Percentiles rank a stretch among this genome's conserved stretches.
Evolutionary conservation across 768 basidiomycete species (phyloP).

Genomic region (Mycena metata): DNA sequence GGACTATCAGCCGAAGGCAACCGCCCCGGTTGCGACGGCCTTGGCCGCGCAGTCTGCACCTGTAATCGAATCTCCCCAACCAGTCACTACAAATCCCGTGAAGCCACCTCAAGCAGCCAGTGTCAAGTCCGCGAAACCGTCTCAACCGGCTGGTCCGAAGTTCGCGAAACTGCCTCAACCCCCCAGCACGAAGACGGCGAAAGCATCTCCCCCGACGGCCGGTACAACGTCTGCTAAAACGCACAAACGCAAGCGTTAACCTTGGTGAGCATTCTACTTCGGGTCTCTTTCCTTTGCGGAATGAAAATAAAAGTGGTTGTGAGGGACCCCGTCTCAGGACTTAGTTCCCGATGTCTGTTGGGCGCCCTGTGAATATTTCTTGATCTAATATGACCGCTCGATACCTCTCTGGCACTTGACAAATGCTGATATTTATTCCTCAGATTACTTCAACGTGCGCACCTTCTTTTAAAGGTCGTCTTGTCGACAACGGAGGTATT

Average conservation of each 20-base stretch:
- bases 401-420: background rate
- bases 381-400: conserved; percentile 92
- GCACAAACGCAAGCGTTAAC: conserved; percentile 26
- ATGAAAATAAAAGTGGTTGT: conserved; percentile 84
- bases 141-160: background rate
- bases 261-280: conserved; percentile 40
- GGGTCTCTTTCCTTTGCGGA: conserved; percentile 40
- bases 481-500: too few species aligned
- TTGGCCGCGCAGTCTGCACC: background rate
- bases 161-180: background rate
- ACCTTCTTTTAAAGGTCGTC: too few species aligned
- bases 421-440: background rate
- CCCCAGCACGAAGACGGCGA: background rate
- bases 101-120: background rate
- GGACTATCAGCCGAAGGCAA: conserved; percentile 54
- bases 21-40: conserved; percentile 13
- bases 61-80: background rate
- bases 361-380: conserved; percentile 76
- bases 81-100: background rate
- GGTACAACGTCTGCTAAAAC: conserved; percentile 14
- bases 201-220: background rate
- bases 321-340: conserved; percentile 68
- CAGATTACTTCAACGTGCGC: too few species aligned
- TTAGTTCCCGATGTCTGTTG: conserved; percentile 48
- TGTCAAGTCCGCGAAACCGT: background rate